These are phyloP conservation scores for Hordeum vulgare DNA, from an alignment of 176 grass and related monocot species.

Conservation along the genomic window MorexV3_pseudomolecules_assembly NC_058521.1:541073424-541073923, in stretches of 20 bases:
- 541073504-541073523: constrained; percentile 77
- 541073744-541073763: constrained; percentile 63
- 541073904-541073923: constrained; percentile 80
- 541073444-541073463: background rate
- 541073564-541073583: constrained; percentile 79
- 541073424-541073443: background rate
- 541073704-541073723: constrained; percentile 68
- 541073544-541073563: constrained; percentile 66
- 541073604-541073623: background rate
- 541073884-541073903: constrained; percentile 76
- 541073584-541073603: constrained; percentile 56
- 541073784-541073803: background rate
- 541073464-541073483: background rate
- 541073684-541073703: constrained; percentile 18
- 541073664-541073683: background rate
- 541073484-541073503: background rate
- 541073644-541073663: background rate
- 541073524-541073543: constrained; percentile 63
- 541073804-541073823: background rate
- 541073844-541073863: constrained; percentile 57
- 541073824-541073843: background rate
- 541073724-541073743: constrained; percentile 67
- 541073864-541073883: constrained; percentile 84
- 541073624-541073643: background rate
- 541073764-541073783: constrained; percentile 39